Percentiles rank a stretch among this genome's conserved stretches.
phyloP scores from a whole-genome alignment of 106 monocot species.

The Apostasia ramifera region DNA sequence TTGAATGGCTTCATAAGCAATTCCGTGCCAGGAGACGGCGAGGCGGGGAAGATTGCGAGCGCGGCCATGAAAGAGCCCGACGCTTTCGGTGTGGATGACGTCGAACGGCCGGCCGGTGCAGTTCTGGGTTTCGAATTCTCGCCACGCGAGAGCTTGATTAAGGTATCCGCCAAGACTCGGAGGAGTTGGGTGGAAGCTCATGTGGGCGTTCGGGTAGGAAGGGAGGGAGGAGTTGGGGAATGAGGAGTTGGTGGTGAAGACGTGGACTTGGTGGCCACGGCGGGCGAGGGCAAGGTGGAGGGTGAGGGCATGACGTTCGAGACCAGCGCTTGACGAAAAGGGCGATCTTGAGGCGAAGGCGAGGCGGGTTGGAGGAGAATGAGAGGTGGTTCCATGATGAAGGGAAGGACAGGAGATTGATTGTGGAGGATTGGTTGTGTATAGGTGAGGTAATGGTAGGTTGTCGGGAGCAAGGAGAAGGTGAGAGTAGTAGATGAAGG shows the following conservation, averaged over 20 bases:
- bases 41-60: conserved; percentile 46
- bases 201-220: conserved; percentile 2
- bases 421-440: conserved; percentile 17
- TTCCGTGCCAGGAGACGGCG: conserved; percentile 85
- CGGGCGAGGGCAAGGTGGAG: conserved; percentile 68
- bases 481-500: conserved; percentile 53
- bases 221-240: conserved; percentile 9
- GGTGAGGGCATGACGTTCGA: conserved; percentile 78
- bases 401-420: conserved; percentile 46
- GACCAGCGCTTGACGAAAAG: conserved; percentile 88
- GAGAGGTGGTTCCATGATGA: conserved; percentile 62
- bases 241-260: conserved; percentile 56
- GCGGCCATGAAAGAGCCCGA: conserved; percentile 55
- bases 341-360: conserved; percentile 55
- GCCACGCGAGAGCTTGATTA: conserved; percentile 66
- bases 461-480: conserved; percentile 13
- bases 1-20: conserved; percentile 84
- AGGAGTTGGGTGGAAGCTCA: conserved; percentile 41
- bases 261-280: conserved; percentile 66
- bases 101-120: conserved; percentile 41
- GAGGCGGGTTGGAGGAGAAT: conserved; percentile 50
- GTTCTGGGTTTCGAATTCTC: conserved; percentile 50
- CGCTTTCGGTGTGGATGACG: conserved; percentile 73
- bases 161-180: conserved; percentile 56
- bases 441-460: background rate